Conservation (phyloP, 1,139 yeast species). For the Yamadazyma siamensis region DNA sequence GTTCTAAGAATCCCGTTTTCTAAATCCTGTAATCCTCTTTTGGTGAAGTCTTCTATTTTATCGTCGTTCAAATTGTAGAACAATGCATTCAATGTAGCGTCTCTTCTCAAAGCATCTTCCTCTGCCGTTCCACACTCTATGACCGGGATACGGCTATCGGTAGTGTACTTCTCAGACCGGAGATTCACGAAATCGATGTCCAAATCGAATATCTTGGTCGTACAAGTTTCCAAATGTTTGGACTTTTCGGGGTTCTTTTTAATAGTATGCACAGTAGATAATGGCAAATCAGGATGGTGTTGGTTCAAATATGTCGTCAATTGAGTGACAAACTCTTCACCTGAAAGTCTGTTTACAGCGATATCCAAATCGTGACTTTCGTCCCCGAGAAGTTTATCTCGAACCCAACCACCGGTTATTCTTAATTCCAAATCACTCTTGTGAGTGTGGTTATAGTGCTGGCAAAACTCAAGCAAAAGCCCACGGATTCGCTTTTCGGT, state of each 20-base stretch:
- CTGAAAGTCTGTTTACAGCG: constrained; percentile 80
- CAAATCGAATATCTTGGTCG: constrained; percentile 75
- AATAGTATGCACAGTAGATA: constrained; percentile 68
- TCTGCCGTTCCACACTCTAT: constrained; percentile 81
- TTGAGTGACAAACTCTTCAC: constrained; percentile 77
- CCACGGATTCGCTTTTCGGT: constrained; percentile 47
- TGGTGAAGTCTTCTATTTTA: constrained; percentile 81
- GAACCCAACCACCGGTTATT: constrained; percentile 98
- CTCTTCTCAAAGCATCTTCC: constrained; percentile 90
- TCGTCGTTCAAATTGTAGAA: constrained; percentile 74
- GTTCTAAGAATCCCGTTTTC: constrained; percentile 71
- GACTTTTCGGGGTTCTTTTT: constrained; percentile 93
- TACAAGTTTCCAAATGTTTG: constrained; percentile 94
- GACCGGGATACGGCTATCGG: constrained; percentile 76
- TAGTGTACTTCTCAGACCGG: constrained; percentile 81
- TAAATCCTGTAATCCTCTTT: constrained; percentile 69
- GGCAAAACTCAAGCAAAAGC: constrained; percentile 44
- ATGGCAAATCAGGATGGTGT: constrained; percentile 39
- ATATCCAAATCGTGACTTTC: constrained; percentile 87
- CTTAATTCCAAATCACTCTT: constrained; percentile 47
- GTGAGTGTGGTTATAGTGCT: constrained; percentile 25
- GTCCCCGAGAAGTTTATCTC: constrained; percentile 83
- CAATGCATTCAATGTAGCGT: constrained; percentile 89
- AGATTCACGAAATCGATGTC: constrained; percentile 92
- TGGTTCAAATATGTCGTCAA: constrained; percentile 53